Conservation (phyloP, 2,329 filamentous ascomycete species). For the Penicillium sp. region DNA sequence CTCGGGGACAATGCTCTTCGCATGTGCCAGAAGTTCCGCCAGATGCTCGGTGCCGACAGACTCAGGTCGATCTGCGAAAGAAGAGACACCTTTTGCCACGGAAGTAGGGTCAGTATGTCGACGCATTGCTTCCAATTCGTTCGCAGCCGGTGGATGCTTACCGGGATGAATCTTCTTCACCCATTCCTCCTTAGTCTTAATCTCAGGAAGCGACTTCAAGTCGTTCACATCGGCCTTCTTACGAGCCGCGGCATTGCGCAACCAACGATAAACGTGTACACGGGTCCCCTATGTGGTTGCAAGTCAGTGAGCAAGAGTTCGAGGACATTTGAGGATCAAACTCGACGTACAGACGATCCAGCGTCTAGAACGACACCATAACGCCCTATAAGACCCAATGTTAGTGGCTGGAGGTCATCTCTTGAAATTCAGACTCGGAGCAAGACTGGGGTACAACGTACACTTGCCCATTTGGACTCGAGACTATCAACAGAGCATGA, state of each 20-base stretch:
- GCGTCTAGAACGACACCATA: slow-evolving; percentile 97
- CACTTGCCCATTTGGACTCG: slow-evolving; percentile 50
- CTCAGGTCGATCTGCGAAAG: slow-evolving; percentile 77
- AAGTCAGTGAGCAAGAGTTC: neutral
- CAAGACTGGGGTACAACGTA: slow-evolving; percentile 25
- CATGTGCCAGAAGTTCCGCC: slow-evolving; percentile 77
- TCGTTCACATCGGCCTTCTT: slow-evolving; percentile 63
- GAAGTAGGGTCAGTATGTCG: slow-evolving; percentile 8
- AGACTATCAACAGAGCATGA: slow-evolving; percentile 37
- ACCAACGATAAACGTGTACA: slow-evolving; percentile 92
- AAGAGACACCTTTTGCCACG: slow-evolving; percentile 69
- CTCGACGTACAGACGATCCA: slow-evolving; percentile 73
- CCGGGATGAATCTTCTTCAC: slow-evolving; percentile 94
- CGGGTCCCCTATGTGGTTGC: slow-evolving; percentile 69
- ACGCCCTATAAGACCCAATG: slow-evolving; percentile 50
- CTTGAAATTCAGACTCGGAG: neutral
- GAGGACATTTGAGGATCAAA: neutral
- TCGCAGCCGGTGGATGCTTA: slow-evolving; percentile 34
- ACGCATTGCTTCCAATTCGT: neutral
- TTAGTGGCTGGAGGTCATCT: slow-evolving; percentile 10
- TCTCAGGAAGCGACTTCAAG: slow-evolving; percentile 71
- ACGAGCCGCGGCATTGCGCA: slow-evolving; percentile 71
- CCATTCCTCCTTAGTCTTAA: slow-evolving; percentile 84
- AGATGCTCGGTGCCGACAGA: slow-evolving; percentile 82
- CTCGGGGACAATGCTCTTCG: slow-evolving; percentile 73